phyloP scores from a whole-genome alignment of 805 yeast species.

The Saturnispora halmiae region DNA sequence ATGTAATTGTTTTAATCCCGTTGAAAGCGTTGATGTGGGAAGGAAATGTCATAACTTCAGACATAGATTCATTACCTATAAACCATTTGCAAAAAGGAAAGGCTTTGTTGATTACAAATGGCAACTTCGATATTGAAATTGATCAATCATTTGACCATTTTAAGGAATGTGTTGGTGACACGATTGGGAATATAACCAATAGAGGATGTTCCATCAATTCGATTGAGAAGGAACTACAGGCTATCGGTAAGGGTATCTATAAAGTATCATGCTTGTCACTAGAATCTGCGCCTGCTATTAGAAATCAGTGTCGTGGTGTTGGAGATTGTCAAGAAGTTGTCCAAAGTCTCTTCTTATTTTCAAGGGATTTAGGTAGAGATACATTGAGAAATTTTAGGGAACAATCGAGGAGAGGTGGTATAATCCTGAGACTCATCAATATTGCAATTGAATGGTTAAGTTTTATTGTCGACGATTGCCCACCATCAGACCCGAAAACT shows the following conservation, averaged over 20 bases:
- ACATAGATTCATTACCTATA: constrained; percentile 37
- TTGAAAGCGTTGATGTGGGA: constrained; percentile 87
- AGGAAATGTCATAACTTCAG: constrained; percentile 54
- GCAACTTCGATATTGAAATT: constrained; percentile 49
- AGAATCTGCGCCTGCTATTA: constrained; percentile 44
- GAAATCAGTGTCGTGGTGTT: constrained; percentile 46
- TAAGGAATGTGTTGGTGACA: constrained; percentile 46
- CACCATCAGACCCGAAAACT: constrained; percentile 82
- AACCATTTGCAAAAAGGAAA: constrained; percentile 60
- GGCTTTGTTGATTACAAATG: constrained; percentile 57
- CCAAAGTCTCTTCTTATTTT: constrained; percentile 64
- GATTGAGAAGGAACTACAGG: constrained; percentile 64
- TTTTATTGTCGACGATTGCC: constrained; percentile 89
- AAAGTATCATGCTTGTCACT: constrained; percentile 58
- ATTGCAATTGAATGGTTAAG: constrained; percentile 85
- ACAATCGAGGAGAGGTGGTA: constrained; percentile 47
- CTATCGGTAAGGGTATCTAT: constrained; percentile 57
- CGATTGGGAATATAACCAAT: constrained; percentile 44
- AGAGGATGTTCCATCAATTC: constrained; percentile 61
- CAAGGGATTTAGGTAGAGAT: constrained; percentile 73
- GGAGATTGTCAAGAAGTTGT: constrained; percentile 68
- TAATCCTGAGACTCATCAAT: constrained; percentile 63
- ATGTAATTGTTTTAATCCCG: constrained; percentile 66
- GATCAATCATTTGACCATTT: constrained; percentile 49
- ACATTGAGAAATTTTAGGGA: constrained; percentile 40